A percentile compares a stretch with the other conserved stretches of the same genome.
Evolutionary conservation across 805 yeast genomes (phyloP).

Genomic region (Nakazawaea populi): DNA sequence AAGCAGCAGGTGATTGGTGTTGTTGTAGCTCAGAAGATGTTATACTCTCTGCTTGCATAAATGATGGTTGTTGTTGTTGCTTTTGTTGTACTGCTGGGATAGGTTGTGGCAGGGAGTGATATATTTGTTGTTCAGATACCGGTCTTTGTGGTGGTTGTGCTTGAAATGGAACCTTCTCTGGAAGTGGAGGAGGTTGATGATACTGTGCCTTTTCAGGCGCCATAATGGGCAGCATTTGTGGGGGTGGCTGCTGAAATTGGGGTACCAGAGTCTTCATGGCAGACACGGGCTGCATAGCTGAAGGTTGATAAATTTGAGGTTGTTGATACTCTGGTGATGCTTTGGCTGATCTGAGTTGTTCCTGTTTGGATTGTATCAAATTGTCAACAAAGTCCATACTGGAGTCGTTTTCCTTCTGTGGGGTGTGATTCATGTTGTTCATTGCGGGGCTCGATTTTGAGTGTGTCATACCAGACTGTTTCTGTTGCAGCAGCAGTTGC

Average conservation of each 20-base stretch:
- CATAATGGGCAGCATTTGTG: not conserved
- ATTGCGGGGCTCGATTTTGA: not conserved
- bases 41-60: too few relatives aligned
- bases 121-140: not conserved
- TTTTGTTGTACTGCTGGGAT: not conserved
- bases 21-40: not conserved
- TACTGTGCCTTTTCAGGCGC: not conserved
- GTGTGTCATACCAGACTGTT: not conserved
- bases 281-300: not conserved
- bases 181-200: not conserved
- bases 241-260: not conserved
- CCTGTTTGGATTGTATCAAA: not conserved
- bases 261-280: not conserved
- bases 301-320: not conserved
- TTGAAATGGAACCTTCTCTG: not conserved
- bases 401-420: not conserved
- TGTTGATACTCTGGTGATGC: conserved; percentile 2
- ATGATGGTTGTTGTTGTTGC: not conserved
- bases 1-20: not conserved
- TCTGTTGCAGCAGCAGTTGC: conserved; percentile 5
- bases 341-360: not conserved
- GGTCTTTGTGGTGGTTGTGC: not conserved
- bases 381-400: conserved; percentile 2
- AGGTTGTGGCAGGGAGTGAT: not conserved
- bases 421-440: not conserved